Base-by-base conservation (phyloP, 2,329 filamentous ascomycete species). In the Diplodia scrobiculata region DNA sequence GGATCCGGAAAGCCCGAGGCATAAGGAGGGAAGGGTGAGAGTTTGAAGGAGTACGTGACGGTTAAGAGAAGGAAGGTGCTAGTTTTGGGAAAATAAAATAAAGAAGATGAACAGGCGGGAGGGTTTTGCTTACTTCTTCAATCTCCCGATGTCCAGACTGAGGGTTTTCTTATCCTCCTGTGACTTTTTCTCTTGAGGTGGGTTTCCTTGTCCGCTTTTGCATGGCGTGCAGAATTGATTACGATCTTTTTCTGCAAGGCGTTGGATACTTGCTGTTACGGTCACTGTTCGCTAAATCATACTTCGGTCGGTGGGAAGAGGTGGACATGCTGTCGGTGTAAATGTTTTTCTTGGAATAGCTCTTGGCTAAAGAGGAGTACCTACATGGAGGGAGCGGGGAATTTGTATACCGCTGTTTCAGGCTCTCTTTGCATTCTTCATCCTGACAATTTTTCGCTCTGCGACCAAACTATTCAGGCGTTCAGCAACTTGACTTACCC, bases 221-320 rank as follows among this genome's bases (percentile, higher is more conserved):
- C 48, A 51, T 51, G 48, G 48, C 48, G 48, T 17, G 48, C 48
- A 51, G 48, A 59, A 78, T 68, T 45, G 11, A 45, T 45, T 19
- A 19, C 41, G n/a, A 19, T 38, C 25, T 11, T 19, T 21, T 60
- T 25, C 55, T 45, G 27, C 55, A n/a, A 7, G 21, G 21, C 38
- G 55, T 27, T 27, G 25, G 25, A 51, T 51, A 27, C n/a, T 17
- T 27, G 5, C 27, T 27, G 2, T 29, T 51, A 9, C 10, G 1
- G 48, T n/a, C 13, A 17, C 25, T 17, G 21, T 51, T 45, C 19
- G 34, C 34, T 36, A 11, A 10, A 10, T 36, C 10, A 6, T 32
- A 32, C 7, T 32, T 5, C 5, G 34, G 34, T 36, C 10, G 2
- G 10, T 36, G 1, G 34, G 34, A 36, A 10, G 34, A 36, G 34